These are phyloP conservation scores for Fraxinus velutina DNA, from an alignment of 305 asterid genomes.

Conservation along the genomic window DNA sequence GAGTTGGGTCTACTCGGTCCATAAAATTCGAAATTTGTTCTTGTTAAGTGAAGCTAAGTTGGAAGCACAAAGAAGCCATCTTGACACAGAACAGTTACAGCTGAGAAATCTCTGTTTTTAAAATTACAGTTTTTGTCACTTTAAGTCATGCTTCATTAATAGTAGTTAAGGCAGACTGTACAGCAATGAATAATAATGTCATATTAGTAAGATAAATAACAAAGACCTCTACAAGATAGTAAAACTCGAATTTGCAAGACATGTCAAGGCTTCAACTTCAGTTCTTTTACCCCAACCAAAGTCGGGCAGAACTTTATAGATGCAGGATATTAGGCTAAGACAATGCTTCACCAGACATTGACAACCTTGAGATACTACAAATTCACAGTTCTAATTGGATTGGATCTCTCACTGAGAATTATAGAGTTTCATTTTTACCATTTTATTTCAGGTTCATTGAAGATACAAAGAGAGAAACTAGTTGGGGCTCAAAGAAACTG, in stretches of 20 bases:
- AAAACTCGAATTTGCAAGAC: neutral
- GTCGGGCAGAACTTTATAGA: neutral
- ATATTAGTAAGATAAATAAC: neutral
- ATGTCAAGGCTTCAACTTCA: neutral
- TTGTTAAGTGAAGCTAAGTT: neutral
- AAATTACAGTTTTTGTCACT: neutral
- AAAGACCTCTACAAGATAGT: neutral
- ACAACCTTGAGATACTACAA: neutral
- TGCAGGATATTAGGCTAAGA: neutral
- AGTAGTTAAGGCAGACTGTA: neutral
- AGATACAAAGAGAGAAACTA: constrained; percentile 41
- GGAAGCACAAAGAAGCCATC: neutral
- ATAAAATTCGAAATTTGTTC: neutral
- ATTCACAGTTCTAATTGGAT: neutral
- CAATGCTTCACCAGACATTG: neutral
- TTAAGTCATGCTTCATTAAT: neutral
- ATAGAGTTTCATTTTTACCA: neutral
- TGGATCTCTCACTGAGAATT: neutral
- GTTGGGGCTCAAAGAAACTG: constrained; percentile 46
- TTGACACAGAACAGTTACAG: neutral
- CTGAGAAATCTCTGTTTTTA: neutral
- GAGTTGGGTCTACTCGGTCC: neutral
- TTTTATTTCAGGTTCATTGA: constrained; percentile 31
- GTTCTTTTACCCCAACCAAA: neutral
- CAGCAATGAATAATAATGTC: neutral